A percentile compares a stretch with the other conserved stretches of the same genome.
These are phyloP conservation scores for Erodium texanum DNA, from an alignment of 441 rosid genomes.

Conservation along the genomic window DNA sequence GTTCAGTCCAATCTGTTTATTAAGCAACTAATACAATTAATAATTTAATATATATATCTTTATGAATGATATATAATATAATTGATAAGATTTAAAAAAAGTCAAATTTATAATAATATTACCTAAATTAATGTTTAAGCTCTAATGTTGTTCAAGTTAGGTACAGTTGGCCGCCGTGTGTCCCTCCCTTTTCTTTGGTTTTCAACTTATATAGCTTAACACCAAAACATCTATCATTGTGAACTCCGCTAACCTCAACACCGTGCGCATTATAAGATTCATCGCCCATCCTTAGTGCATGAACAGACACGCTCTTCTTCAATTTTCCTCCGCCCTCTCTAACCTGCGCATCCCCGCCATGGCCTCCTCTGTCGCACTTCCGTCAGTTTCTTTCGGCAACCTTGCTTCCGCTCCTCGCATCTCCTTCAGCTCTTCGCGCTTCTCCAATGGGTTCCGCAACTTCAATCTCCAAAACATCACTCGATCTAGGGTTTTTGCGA, in stretches of 20 bases:
- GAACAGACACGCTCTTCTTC: no score
- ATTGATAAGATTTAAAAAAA: no score
- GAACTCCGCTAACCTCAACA: conserved; percentile 33
- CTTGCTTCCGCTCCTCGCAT: neutral
- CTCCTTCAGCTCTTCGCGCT: neutral
- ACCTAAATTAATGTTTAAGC: neutral
- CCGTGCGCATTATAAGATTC: neutral
- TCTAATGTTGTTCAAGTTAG: neutral
- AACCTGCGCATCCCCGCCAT: conserved; percentile 25
- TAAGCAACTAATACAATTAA: no score
- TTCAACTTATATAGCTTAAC: conserved; percentile 7
- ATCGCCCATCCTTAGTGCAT: conserved; percentile 5
- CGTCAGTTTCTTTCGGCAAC: conserved; percentile 21
- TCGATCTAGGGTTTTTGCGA: conserved; percentile 59
- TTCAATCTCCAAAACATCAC: no score
- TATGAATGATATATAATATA: no score
- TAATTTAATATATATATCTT: no score
- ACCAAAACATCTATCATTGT: conserved; percentile 30
- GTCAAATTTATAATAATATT: no score
- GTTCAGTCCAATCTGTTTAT: no score
- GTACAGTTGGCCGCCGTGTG: conserved; percentile 17
- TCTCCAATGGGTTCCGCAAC: no score
- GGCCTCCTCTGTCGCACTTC: conserved; percentile 40
- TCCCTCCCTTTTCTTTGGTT: neutral
- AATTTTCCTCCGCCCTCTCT: conserved; percentile 19